Evolutionary conservation across 2,329 filamentous ascomycete species (phyloP), one percentile per base, ranked within the genome.

Genomic region (Talaromyces sp.): DNA sequence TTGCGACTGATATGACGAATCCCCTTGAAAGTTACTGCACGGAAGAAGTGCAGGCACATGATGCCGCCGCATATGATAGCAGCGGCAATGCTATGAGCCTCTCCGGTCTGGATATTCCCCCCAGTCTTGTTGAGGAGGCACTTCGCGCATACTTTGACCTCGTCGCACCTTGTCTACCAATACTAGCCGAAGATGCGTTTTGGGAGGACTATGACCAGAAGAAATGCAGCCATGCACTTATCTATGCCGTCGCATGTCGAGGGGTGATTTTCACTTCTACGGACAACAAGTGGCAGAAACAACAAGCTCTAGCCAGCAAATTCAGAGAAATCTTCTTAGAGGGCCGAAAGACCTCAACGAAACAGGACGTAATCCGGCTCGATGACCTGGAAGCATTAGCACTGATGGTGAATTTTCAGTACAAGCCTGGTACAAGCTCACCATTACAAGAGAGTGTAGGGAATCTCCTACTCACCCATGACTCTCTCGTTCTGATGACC

Each of bases 401-500:
- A 17, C 41, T 46, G 22, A 46, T 46, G 41, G 22, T 46, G 8
- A 46, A 46, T 46, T 46, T 25, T 9, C 7, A 46, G 22, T 46
- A 46, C 22, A 17, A 46, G 2, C 19, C 3, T 21, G 41, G 22
- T 5, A 40, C 37, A 7, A 13, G 8, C 19, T 46, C 41, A 6
- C 15, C 37, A 5, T 40, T 40, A 40, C 37, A 40, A 40, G 37
- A 40, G 57, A 63, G 55, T 21, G 50, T 68, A 5, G 63, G 60
- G 8, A 55, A 45, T 3, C 52, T 67, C 7, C 66, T 65, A 39
- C 53, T 67, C 35, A 65, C 61, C 4, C 65, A 63, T 41, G 63
- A 67, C 56, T 62, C 66, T 31, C 62, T 67, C 6, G 64, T 67
- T 2, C 46, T 69, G 35, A 64, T 66, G 66, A 63, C 62, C 13